Conservation (phyloP, 805 yeast species). For the Monosporozyma unispora region DNA sequence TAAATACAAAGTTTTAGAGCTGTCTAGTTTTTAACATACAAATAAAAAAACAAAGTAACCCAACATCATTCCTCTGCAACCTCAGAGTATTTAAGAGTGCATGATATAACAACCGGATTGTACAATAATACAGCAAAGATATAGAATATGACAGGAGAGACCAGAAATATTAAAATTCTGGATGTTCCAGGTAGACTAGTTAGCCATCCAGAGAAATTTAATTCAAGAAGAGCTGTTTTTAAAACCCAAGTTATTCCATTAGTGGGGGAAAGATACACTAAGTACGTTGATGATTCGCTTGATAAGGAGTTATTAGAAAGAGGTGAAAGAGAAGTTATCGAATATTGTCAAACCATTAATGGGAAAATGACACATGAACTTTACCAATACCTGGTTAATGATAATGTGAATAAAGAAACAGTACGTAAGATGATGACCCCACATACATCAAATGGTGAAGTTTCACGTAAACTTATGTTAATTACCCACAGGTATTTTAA, state of each 20-base stretch:
- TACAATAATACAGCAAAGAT: not conserved
- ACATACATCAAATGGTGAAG: not conserved
- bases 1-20: not conserved
- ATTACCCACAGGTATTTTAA: slow-evolving; percentile 20
- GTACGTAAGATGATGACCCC: slow-evolving; percentile 6
- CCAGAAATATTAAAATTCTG: not conserved
- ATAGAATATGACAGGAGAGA: not conserved
- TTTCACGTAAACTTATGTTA: slow-evolving; percentile 14
- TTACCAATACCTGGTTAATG: slow-evolving; percentile 20
- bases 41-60: too few species aligned
- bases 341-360: slow-evolving; percentile 15
- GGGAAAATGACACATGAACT: slow-evolving; percentile 23
- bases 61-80: not conserved
- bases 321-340: slow-evolving; percentile 18
- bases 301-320: slow-evolving; percentile 14
- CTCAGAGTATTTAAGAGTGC: not conserved
- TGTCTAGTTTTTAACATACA: too few species aligned
- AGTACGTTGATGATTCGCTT: slow-evolving; percentile 11
- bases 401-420: slow-evolving; percentile 15
- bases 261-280: slow-evolving; percentile 12
- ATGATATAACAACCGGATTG: not conserved
- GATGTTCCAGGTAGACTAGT: not conserved
- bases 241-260: slow-evolving; percentile 6
- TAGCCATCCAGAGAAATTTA: not conserved
- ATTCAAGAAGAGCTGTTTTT: not conserved